phyloP scores from a whole-genome alignment of 345 rosid genomes.

The Luvunga scandens region DNA sequence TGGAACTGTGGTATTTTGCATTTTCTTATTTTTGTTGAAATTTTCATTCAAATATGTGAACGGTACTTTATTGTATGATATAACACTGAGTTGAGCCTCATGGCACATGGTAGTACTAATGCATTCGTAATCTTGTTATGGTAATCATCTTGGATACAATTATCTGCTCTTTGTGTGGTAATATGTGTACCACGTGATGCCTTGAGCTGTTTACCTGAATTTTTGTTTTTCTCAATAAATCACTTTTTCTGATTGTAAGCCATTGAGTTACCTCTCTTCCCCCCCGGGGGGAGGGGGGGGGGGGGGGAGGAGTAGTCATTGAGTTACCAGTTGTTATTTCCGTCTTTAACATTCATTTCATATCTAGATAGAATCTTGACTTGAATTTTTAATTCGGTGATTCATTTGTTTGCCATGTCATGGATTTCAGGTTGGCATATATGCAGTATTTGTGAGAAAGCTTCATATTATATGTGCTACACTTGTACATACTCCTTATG shows the following conservation, averaged over 20 bases:
- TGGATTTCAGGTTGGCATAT: conserved; percentile 92
- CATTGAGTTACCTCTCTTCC: too few relatives aligned
- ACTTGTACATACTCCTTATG: conserved; percentile 95
- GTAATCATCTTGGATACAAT: not conserved
- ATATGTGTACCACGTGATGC: not conserved
- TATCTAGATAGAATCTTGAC: not conserved
- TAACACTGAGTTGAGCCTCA: not conserved
- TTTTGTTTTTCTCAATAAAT: not conserved
- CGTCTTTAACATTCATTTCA: not conserved
- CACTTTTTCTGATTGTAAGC: not conserved
- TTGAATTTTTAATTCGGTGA: not conserved
- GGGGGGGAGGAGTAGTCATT: not conserved
- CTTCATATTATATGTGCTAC: conserved; percentile 87
- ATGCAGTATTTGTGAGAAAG: conserved; percentile 78
- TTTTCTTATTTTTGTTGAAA: conserved; percentile 6
- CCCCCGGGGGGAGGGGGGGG: too few relatives aligned
- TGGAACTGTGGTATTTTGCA: conserved; percentile 91
- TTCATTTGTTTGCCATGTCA: conserved; percentile 12
- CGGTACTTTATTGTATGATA: not conserved
- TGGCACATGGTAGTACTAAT: not conserved
- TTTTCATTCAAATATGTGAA: not conserved
- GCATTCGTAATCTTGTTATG: not conserved
- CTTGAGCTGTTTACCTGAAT: not conserved
- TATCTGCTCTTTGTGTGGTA: not conserved
- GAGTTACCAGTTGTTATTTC: not conserved